Percentiles rank a stretch among this genome's conserved stretches.
phyloP scores from a whole-genome alignment of 1,284 basidiomycete species.

The Rhizoctonia solani region DNA sequence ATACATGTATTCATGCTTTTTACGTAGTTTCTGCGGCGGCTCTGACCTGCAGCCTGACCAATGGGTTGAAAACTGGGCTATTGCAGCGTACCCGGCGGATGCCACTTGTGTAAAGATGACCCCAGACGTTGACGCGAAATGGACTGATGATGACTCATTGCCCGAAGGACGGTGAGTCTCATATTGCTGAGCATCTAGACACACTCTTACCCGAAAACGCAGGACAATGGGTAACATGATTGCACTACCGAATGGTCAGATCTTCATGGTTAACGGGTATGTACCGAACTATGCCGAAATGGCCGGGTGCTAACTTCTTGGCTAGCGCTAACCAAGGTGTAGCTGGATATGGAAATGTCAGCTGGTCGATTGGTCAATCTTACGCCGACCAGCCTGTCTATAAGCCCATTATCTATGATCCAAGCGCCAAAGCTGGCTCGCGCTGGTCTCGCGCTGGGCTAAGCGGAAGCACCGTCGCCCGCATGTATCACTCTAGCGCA shows the following conservation, averaged over 20 bases:
- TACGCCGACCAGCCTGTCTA: slow-evolving; percentile 59
- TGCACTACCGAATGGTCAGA: slow-evolving; percentile 69
- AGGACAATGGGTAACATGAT: slow-evolving; percentile 75
- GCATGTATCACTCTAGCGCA: slow-evolving; percentile 90
- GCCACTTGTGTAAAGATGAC: slow-evolving; percentile 61
- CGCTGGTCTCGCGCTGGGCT: slow-evolving; percentile 76
- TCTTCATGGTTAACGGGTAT: slow-evolving; percentile 70
- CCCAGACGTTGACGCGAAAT: slow-evolving; percentile 62
- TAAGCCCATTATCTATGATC: slow-evolving; percentile 78
- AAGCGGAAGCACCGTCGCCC: slow-evolving; percentile 62
- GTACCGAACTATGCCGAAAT: neutral
- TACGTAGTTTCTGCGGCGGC: slow-evolving; percentile 74
- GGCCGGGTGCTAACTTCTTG: neutral
- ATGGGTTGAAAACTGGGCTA: slow-evolving; percentile 49
- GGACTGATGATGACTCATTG: slow-evolving; percentile 74
- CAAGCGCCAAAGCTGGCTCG: slow-evolving; percentile 61
- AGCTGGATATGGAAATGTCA: slow-evolving; percentile 42
- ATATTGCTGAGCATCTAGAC: neutral
- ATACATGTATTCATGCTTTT: neutral
- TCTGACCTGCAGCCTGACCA: slow-evolving; percentile 64
- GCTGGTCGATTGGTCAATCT: slow-evolving; percentile 51
- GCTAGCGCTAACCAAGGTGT: slow-evolving; percentile 46
- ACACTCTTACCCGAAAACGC: neutral
- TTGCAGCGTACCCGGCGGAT: slow-evolving; percentile 50
- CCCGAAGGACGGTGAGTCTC: slow-evolving; percentile 53